Evolutionary conservation across 2,329 filamentous ascomycete genomes (phyloP), one percentile per base, ranked within the genome.

Genomic region (Sporothrix protearum): DNA sequence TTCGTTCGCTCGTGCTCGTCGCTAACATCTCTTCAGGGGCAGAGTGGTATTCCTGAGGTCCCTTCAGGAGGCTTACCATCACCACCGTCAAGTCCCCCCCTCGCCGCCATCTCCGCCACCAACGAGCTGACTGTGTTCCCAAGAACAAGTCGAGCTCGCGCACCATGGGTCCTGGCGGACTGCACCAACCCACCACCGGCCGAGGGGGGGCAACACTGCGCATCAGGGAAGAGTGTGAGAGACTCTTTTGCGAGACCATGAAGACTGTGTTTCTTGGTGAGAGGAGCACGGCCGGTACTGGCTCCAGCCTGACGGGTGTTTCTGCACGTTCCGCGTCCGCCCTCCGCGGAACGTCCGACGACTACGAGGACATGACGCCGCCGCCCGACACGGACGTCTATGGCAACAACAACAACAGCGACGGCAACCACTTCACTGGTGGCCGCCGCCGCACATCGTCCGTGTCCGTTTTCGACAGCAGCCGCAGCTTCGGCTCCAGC

Each of bases 161-260:
- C 53, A 68, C 51, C 68, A 45, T 71, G 72, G 76, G 75, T n/a
- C n/a, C n/a, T 74, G 74, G 70, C 75, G 77, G 72, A 16, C 28
- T 22, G 30, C 33, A 22, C 22, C 59, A 22, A 25, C 16, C 55
- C 59, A 42, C 55, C 59, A 42, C 12, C 36, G 36, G 59, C 22
- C 87, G 87, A 91, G 92, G 92, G 92, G 94, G 94, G 93, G 94
- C 94, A 91, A 90, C 93, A 92, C 89, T 92, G 84, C 90, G 91
- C 86, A 97, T 97, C 88, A 94, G 92, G 92, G 94, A 92, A 94
- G 94, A 97, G 93, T 97, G 94, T 97, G 94, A 97, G 94, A 97
- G 94, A 88, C 95, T 97, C 91, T 97, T 97, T 89, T 97, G 94
- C 85, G 93, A 95, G 91, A 91, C 90, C 88, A 92, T 97, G 90